Conservation (phyloP, 2,329 filamentous ascomycete species). For the Aspergillus fumigatiaffinis region DNA sequence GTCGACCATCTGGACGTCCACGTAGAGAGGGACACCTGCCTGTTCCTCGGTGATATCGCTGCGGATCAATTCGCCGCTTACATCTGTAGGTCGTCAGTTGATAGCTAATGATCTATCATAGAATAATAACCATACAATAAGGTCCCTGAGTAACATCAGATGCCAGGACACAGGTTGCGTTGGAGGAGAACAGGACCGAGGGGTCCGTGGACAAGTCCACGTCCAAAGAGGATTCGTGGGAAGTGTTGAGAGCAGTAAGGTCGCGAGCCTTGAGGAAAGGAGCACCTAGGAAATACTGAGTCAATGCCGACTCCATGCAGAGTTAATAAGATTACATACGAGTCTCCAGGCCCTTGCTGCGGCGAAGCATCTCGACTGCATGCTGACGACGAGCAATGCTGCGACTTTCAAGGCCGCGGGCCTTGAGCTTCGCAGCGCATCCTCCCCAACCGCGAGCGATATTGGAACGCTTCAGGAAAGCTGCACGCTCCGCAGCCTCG, state of each 20-base stretch:
- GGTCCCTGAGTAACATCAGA: constrained; percentile 54
- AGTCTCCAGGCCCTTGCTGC: constrained; percentile 34
- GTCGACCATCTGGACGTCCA: constrained; percentile 41
- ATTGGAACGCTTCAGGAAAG: constrained; percentile 41
- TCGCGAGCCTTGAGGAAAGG: constrained; percentile 31
- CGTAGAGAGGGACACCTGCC: constrained; percentile 36
- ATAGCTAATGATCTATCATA: not conserved
- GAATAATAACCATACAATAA: constrained; percentile 38
- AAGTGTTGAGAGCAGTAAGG: constrained; percentile 32
- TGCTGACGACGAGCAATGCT: constrained; percentile 46
- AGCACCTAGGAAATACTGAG: constrained; percentile 7
- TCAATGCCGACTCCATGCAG: not conserved
- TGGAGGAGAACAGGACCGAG: constrained; percentile 26
- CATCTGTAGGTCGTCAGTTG: constrained; percentile 16
- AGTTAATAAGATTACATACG: constrained; percentile 12
- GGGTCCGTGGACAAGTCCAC: constrained; percentile 21
- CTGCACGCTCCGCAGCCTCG: constrained; percentile 49
- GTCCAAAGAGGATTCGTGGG: constrained; percentile 37
- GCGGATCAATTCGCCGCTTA: constrained; percentile 37
- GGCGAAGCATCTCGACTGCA: constrained; percentile 41
- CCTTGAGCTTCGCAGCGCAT: constrained; percentile 46
- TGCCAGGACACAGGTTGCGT: constrained; percentile 46
- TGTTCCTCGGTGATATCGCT: constrained; percentile 32
- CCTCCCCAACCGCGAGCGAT: constrained; percentile 43
- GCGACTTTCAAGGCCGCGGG: constrained; percentile 44